A percentile compares a stretch with the other conserved stretches of the same genome.
These are phyloP conservation scores for Antitrichia curtipendula DNA, from an alignment of 225 moss, liverwort and hornwort genomes.

Conservation along the genomic window DNA sequence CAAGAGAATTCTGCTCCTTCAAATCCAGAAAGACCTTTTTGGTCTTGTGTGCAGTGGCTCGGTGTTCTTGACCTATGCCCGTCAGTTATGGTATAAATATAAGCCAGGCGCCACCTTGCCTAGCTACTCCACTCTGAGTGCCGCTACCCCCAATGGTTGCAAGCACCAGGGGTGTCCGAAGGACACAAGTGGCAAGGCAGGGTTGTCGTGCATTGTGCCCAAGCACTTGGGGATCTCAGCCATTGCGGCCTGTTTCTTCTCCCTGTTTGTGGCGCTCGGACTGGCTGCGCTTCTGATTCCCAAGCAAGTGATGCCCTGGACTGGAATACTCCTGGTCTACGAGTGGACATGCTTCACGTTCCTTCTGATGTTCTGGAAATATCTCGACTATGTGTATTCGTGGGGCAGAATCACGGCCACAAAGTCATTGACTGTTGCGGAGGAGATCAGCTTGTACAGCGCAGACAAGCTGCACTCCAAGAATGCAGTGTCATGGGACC, in stretches of 20 bases:
- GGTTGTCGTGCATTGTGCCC: slow-evolving; percentile 29
- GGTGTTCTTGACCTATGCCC: slow-evolving; percentile 51
- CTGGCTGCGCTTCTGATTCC: slow-evolving; percentile 31
- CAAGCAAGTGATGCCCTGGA: slow-evolving; percentile 91
- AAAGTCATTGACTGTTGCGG: slow-evolving; percentile 24
- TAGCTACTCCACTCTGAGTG: slow-evolving; percentile 43
- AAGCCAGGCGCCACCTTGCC: slow-evolving; percentile 48
- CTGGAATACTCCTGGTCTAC: slow-evolving; percentile 71
- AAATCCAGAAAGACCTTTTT: slow-evolving; percentile 73
- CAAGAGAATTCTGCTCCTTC: slow-evolving; percentile 46
- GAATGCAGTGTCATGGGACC: slow-evolving; percentile 50
- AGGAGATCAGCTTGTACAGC: slow-evolving; percentile 42
- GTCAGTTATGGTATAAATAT: slow-evolving; percentile 88
- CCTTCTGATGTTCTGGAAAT: slow-evolving; percentile 76
- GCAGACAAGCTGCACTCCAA: slow-evolving; percentile 55
- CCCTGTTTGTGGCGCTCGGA: slow-evolving; percentile 26
- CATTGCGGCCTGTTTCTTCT: slow-evolving; percentile 20
- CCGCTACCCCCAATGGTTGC: slow-evolving; percentile 6
- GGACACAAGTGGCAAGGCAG: slow-evolving; percentile 1
- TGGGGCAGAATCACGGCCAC: slow-evolving; percentile 40
- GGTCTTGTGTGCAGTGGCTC: slow-evolving; percentile 66
- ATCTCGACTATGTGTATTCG: slow-evolving; percentile 52
- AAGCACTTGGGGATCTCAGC: slow-evolving; percentile 28
- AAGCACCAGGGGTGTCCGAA: slow-evolving; percentile 28
- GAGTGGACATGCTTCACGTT: slow-evolving; percentile 93